A percentile compares a stretch with the other conserved stretches of the same genome.
phyloP scores from a whole-genome alignment of 306 rosid species.

The Astragalus glycyphyllos region DNA sequence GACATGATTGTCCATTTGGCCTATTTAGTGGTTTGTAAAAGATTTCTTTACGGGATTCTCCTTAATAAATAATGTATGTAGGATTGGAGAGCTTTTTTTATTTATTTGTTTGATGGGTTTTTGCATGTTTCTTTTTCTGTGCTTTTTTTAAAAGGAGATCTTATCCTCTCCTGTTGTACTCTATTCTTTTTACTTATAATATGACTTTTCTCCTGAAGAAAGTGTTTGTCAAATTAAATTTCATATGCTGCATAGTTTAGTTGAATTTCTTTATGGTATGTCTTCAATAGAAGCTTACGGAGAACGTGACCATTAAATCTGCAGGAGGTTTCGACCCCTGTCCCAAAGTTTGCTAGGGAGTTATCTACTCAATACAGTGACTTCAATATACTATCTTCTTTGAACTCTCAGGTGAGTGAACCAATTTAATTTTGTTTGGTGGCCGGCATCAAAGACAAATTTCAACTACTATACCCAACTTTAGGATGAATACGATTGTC shows the following conservation, averaged over 20 bases:
- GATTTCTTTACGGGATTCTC: constrained; percentile 13
- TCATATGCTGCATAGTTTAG: constrained; percentile 24
- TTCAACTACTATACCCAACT: constrained; percentile 28
- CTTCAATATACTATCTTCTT: constrained; percentile 92
- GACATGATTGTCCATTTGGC: constrained; percentile 19
- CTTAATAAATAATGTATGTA: constrained; percentile 31
- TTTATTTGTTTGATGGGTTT: constrained; percentile 7
- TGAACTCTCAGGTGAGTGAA: constrained; percentile 87
- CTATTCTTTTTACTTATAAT: constrained; percentile 17
- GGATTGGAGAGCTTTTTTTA: constrained; percentile 20
- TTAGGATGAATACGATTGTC: constrained; percentile 17
- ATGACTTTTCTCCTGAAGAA: neutral
- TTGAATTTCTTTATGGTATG: constrained; percentile 21
- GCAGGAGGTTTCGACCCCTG: constrained; percentile 89
- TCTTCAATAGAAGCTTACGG: constrained; percentile 39
- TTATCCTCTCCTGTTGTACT: constrained; percentile 23
- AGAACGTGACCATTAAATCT: constrained; percentile 45
- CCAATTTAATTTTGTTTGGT: constrained; percentile 31
- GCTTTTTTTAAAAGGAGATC: constrained; percentile 11
- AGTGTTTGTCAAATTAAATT: constrained; percentile 17
- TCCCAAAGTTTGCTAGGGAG: constrained; percentile 82
- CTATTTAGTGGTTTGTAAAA: constrained; percentile 19
- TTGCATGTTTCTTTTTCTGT: neutral
- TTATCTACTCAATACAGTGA: constrained; percentile 87
- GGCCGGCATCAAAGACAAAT: constrained; percentile 19